These are phyloP conservation scores for Cudoniella acicularis DNA, from an alignment of 495 filamentous ascomycete species.

Conservation along the genomic window DNA sequence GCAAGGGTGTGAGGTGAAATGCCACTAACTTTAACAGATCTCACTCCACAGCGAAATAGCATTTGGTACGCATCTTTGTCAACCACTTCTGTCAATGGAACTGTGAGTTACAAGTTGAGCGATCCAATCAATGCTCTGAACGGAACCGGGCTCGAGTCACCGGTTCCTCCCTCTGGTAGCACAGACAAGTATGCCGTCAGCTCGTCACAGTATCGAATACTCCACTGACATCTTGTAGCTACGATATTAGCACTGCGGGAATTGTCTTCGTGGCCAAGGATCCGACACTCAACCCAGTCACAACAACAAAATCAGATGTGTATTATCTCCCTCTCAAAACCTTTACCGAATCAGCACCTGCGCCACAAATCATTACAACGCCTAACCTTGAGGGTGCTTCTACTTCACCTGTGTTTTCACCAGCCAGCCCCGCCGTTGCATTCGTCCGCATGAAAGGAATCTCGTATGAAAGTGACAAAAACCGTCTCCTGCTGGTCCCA, in stretches of 20 bases:
- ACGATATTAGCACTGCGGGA: constrained; percentile 45
- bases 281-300: constrained; percentile 67
- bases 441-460: constrained; percentile 72
- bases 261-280: constrained; percentile 76
- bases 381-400: constrained; percentile 61
- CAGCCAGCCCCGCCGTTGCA: constrained; percentile 63
- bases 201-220: too few relatives aligned
- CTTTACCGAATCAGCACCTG: constrained; percentile 48
- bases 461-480: constrained; percentile 86
- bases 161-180: constrained; percentile 51
- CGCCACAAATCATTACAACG: constrained; percentile 39
- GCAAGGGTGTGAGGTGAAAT: neutral
- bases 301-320: constrained; percentile 73
- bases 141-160: constrained; percentile 32
- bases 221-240: constrained; percentile 32
- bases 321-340: constrained; percentile 65
- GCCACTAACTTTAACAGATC: neutral
- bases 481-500: constrained; percentile 62
- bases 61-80: constrained; percentile 65
- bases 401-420: constrained; percentile 68
- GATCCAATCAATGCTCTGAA: constrained; percentile 54
- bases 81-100: constrained; percentile 46
- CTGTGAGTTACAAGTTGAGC: constrained; percentile 33
- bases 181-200: constrained; percentile 28
- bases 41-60: constrained; percentile 55